Evolutionary conservation across 345 rosid genomes (phyloP).

Genomic region (Eucalyptus viminalis): DNA sequence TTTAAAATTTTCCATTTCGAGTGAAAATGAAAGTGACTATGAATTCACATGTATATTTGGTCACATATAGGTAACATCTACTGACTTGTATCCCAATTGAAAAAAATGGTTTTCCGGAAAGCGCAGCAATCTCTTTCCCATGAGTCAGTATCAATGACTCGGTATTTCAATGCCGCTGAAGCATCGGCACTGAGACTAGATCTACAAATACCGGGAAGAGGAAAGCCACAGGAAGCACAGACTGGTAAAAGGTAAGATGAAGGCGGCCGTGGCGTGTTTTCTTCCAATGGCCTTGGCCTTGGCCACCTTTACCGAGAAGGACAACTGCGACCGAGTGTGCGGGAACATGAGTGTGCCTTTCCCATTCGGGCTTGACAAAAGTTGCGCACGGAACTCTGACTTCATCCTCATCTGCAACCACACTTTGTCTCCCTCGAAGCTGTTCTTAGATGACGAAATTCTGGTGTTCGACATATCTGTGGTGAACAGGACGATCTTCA

Average conservation of each 20-base stretch:
- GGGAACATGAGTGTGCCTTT: too few relatives aligned
- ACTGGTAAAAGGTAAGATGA: too few relatives aligned
- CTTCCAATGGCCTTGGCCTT: background rate
- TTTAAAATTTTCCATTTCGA: too few relatives aligned
- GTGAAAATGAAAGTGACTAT: too few relatives aligned
- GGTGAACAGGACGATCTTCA: background rate
- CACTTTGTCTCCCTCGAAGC: background rate
- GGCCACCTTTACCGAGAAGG: background rate
- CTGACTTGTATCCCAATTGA: too few relatives aligned
- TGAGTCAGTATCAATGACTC: background rate
- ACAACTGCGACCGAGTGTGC: too few relatives aligned
- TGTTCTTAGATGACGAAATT: rapidly evolving
- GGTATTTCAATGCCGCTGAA: background rate
- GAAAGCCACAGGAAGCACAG: background rate
- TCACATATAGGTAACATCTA: too few relatives aligned
- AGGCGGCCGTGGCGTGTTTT: too few relatives aligned
- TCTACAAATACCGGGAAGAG: background rate
- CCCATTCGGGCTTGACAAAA: too few relatives aligned
- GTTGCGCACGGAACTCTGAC: too few relatives aligned
- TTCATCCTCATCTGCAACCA: background rate
- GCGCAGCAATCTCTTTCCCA: background rate
- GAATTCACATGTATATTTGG: too few relatives aligned
- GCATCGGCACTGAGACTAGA: background rate
- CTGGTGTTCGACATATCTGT: background rate
- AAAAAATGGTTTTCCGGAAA: background rate